phyloP scores from a whole-genome alignment of 441 rosid genomes.

The Croton laevigatus region DNA sequence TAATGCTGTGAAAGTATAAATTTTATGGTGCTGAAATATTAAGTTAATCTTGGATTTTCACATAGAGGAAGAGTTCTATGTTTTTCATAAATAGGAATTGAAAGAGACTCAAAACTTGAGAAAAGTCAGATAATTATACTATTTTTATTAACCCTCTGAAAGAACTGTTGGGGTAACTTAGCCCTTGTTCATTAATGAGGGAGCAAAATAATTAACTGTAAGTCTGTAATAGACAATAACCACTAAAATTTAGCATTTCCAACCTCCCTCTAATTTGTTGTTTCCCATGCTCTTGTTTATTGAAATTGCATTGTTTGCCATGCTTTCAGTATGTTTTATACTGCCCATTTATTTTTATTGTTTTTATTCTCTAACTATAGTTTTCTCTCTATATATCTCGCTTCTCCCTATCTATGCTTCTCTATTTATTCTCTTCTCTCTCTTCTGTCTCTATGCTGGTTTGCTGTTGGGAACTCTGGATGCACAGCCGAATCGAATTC shows the following conservation, averaged over 20 bases:
- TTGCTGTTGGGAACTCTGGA: conserved; percentile 58
- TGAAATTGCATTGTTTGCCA: neutral
- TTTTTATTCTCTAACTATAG: conserved; percentile 24
- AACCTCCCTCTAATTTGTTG: neutral
- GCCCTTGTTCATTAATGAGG: neutral
- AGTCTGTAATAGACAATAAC: neutral
- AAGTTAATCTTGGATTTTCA: neutral
- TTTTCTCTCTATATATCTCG: conserved; percentile 28
- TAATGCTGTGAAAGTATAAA: neutral
- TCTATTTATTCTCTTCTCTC: conserved; percentile 54
- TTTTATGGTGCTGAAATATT: neutral
- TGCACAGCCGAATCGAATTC: conserved; percentile 97
- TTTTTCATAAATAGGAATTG: neutral
- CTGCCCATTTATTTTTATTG: conserved; percentile 25
- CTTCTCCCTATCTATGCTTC: conserved; percentile 44
- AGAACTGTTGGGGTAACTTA: no score
- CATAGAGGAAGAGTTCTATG: neutral
- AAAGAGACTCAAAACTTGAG: neutral
- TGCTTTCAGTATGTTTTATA: conserved; percentile 19
- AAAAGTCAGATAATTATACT: neutral
- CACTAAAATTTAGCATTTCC: neutral
- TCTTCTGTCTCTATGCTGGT: conserved; percentile 61
- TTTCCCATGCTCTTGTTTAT: conserved; percentile 6
- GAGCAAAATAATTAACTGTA: neutral
- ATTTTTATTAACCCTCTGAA: no score